Evolutionary conservation across 2,329 filamentous ascomycete genomes (phyloP).

Genomic region (Claviceps sp.): DNA sequence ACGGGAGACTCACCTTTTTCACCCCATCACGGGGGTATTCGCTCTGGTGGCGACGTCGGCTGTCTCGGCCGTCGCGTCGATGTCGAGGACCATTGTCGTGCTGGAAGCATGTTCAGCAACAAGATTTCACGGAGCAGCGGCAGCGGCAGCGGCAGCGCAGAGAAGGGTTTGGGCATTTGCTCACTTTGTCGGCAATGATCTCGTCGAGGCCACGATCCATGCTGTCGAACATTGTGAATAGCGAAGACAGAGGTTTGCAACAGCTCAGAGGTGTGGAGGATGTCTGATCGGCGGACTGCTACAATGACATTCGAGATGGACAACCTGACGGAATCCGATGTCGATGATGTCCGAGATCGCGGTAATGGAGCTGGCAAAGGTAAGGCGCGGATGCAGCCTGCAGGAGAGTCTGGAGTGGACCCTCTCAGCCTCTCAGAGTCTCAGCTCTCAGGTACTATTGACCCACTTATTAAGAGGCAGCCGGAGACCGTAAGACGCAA

Average conservation of each 20-base stretch:
- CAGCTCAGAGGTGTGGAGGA: background rate
- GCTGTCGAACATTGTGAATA: constrained; percentile 23
- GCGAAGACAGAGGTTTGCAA: background rate
- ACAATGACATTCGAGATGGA: background rate
- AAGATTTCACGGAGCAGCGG: background rate
- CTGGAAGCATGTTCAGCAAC: constrained; percentile 7
- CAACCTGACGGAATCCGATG: background rate
- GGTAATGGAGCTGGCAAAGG: background rate
- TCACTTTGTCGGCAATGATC: constrained; percentile 38
- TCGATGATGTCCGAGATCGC: background rate
- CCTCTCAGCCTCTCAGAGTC: too few relatives aligned
- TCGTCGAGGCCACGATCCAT: constrained; percentile 45
- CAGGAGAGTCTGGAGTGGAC: too few relatives aligned
- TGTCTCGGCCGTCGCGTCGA: constrained; percentile 22
- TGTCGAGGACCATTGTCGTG: constrained; percentile 23
- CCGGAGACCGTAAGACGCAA: too few relatives aligned
- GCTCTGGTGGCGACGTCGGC: constrained; percentile 21
- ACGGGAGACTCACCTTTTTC: constrained; percentile 58
- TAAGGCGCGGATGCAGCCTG: too few relatives aligned
- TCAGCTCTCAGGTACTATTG: too few relatives aligned
- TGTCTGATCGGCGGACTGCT: background rate
- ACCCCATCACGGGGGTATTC: constrained; percentile 66
- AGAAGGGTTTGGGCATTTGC: constrained; percentile 5
- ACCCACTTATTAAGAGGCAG: too few relatives aligned
- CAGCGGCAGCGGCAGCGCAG: background rate